A percentile compares a stretch with the other conserved stretches of the same genome.
These are phyloP conservation scores for Metschnikowia vanudenii DNA, from an alignment of 805 yeast genomes.

Conservation along the genomic window DNA sequence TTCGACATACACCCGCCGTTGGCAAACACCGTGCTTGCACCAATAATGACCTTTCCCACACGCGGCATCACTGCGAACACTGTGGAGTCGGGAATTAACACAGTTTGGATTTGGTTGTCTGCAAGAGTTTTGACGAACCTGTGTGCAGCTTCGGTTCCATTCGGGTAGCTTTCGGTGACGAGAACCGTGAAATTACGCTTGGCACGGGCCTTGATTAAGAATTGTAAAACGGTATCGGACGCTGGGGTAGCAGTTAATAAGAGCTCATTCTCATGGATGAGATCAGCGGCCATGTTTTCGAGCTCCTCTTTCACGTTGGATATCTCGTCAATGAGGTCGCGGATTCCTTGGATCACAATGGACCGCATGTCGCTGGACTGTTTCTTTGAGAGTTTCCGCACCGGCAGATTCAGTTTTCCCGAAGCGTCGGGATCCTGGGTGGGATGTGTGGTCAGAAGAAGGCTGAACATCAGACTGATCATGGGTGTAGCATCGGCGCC, in stretches of 20 bases:
- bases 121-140: slow-evolving; percentile 76
- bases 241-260: slow-evolving; percentile 92
- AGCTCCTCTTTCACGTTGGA: slow-evolving; percentile 86
- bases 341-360: slow-evolving; percentile 85
- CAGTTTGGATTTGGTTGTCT: slow-evolving; percentile 83
- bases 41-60: slow-evolving; percentile 93
- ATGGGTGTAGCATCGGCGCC: slow-evolving; percentile 39
- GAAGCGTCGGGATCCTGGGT: slow-evolving; percentile 20
- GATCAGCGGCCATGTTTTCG: slow-evolving; percentile 85
- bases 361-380: slow-evolving; percentile 71
- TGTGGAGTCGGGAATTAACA: slow-evolving; percentile 88
- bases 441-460: slow-evolving; percentile 53
- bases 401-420: too few relatives aligned
- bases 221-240: slow-evolving; percentile 83
- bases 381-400: slow-evolving; percentile 34
- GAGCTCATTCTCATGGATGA: slow-evolving; percentile 89
- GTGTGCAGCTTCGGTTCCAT: slow-evolving; percentile 75
- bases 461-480: slow-evolving; percentile 82
- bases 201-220: slow-evolving; percentile 78
- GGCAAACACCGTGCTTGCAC: slow-evolving; percentile 89
- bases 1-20: slow-evolving; percentile 92
- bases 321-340: slow-evolving; percentile 89
- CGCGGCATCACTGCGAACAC: slow-evolving; percentile 95
- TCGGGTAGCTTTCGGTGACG: slow-evolving; percentile 91
- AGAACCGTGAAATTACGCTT: slow-evolving; percentile 90